A percentile compares a stretch with the other conserved stretches of the same genome.
These are phyloP conservation scores for Bipolaris sorokiniana DNA, from an alignment of 2,329 filamentous ascomycete genomes.

Conservation along the genomic window DNA sequence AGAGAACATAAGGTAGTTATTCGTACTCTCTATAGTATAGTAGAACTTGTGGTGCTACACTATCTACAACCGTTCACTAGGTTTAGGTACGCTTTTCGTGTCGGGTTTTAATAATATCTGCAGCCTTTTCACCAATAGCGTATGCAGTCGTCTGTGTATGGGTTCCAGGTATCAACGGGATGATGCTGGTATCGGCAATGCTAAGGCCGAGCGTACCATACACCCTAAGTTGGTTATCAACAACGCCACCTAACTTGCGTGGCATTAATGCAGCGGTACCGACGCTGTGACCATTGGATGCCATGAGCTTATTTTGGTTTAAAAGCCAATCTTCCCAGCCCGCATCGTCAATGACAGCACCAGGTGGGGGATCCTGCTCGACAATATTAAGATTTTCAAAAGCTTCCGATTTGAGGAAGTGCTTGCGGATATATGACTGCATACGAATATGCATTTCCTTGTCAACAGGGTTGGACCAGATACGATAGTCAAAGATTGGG, in stretches of 20 bases:
- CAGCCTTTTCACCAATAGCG: constrained; percentile 32
- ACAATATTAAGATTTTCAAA: constrained; percentile 20
- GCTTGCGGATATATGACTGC: not conserved
- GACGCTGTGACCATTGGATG: constrained; percentile 18
- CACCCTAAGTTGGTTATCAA: constrained; percentile 24
- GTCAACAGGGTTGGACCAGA: constrained; percentile 41
- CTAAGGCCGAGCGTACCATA: constrained; percentile 25
- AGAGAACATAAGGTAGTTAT: too few species aligned
- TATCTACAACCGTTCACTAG: too few species aligned
- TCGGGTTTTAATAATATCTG: constrained; percentile 26
- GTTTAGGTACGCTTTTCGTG: not conserved
- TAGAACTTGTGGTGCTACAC: too few species aligned
- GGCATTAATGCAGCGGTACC: constrained; percentile 22
- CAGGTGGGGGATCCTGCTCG: constrained; percentile 21
- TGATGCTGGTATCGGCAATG: constrained; percentile 3
- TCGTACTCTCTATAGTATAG: too few species aligned
- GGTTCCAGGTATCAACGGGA: not conserved
- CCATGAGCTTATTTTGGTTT: not conserved
- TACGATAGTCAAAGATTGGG: constrained; percentile 24
- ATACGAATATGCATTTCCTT: constrained; percentile 32
- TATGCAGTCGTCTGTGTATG: constrained; percentile 32
- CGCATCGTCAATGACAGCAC: constrained; percentile 11
- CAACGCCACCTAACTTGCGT: constrained; percentile 29
- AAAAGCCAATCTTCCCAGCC: not conserved
- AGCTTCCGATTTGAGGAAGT: constrained; percentile 2